A percentile compares a stretch with the other conserved stretches of the same genome.
Conservation (phyloP, 306 rosid species). For the Arachis hypogaea region DNA sequence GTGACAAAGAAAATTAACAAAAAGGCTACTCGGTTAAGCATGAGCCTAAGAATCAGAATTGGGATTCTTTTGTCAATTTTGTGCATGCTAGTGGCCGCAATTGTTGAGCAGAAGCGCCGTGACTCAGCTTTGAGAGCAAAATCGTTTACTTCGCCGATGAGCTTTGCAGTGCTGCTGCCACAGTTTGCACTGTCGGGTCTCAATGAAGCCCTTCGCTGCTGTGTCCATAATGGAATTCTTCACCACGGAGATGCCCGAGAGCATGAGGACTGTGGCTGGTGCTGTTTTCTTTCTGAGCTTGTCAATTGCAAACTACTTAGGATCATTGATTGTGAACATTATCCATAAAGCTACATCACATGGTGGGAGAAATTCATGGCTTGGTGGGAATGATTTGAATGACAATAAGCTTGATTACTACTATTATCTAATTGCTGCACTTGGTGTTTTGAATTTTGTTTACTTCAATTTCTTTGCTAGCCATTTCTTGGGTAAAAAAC, state of each 20-base stretch:
- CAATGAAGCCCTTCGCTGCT: constrained; percentile 70
- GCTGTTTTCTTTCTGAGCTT: constrained; percentile 73
- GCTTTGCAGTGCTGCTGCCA: constrained; percentile 57
- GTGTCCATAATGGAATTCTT: constrained; percentile 80
- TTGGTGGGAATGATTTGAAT: constrained; percentile 72
- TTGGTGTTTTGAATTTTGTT: constrained; percentile 56
- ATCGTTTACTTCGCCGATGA: constrained; percentile 50
- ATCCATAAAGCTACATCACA: constrained; percentile 45
- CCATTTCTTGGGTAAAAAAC: constrained; percentile 30
- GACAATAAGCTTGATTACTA: constrained; percentile 56
- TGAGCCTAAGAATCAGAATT: constrained; percentile 53
- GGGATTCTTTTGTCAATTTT: constrained; percentile 73
- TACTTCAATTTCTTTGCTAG: constrained; percentile 66
- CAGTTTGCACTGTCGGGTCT: constrained; percentile 65
- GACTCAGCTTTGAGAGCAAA: constrained; percentile 47
- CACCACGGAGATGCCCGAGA: constrained; percentile 68
- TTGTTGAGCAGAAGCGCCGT: constrained; percentile 61
- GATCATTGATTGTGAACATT: constrained; percentile 59
- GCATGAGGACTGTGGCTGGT: constrained; percentile 78
- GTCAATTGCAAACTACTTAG: constrained; percentile 61
- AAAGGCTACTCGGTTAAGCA: constrained; percentile 48
- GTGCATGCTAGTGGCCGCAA: constrained; percentile 66
- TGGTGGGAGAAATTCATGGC: constrained; percentile 54
- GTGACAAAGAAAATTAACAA: constrained; percentile 19
- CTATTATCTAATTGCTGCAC: constrained; percentile 57